phyloP scores from a whole-genome alignment of 1,284 basidiomycete genomes.

The Pisolithus thermaeus region DNA sequence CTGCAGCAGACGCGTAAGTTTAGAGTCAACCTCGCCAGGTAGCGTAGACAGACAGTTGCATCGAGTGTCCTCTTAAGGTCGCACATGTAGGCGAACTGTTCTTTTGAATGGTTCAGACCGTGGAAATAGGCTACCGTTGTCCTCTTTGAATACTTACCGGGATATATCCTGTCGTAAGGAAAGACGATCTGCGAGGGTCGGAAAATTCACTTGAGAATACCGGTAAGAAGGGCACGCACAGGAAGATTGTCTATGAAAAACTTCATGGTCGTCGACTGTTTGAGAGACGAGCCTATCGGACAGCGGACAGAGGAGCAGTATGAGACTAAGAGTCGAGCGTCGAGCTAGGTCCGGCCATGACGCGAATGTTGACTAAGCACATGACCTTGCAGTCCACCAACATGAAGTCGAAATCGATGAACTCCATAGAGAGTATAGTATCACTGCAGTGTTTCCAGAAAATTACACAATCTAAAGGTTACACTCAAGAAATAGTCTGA shows the following conservation, averaged over 20 bases:
- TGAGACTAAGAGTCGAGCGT: no score
- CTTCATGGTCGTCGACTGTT: slow-evolving; percentile 62
- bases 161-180: slow-evolving; percentile 88
- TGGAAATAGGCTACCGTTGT: not conserved
- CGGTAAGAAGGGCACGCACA: slow-evolving; percentile 36
- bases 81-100: slow-evolving; percentile 99
- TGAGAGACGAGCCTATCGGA: not conserved
- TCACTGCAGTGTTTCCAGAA: no score
- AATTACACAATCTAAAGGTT: not conserved
- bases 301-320: no score
- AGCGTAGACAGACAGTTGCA: slow-evolving; percentile 53
- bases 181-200: slow-evolving; percentile 65
- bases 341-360: no score
- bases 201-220: slow-evolving; percentile 3
- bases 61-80: slow-evolving; percentile 96
- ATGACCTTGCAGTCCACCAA: no score
- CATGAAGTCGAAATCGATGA: no score
- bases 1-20: slow-evolving; percentile 35
- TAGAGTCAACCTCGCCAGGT: not conserved
- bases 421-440: no score
- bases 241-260: slow-evolving; percentile 95
- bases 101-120: slow-evolving; percentile 35
- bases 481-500: no score
- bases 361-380: no score
- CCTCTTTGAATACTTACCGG: slow-evolving; percentile 43